A percentile compares a stretch with the other conserved stretches of the same genome.
Evolutionary conservation across 305 asterid genomes (phyloP).

Genomic region (Coffea humblotiana): DNA sequence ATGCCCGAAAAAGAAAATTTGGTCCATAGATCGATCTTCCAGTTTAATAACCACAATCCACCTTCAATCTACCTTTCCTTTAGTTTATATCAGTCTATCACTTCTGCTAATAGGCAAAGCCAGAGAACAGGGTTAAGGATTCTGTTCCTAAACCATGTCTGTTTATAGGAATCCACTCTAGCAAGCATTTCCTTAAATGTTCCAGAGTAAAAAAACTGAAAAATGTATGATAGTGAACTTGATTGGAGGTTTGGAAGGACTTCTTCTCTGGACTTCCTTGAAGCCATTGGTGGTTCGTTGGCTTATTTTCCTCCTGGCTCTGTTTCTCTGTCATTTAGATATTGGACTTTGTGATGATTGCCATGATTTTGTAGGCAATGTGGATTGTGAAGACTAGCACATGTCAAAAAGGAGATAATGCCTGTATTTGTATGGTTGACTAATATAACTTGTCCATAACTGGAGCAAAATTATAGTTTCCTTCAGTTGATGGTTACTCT

Average conservation of each 20-base stretch:
- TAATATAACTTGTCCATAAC: constrained; percentile 1
- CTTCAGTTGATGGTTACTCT: not conserved
- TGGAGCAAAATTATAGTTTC: constrained; percentile 2
- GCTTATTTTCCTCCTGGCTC: not conserved
- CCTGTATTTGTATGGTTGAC: not conserved
- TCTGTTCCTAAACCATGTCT: not conserved
- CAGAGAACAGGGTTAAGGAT: not conserved
- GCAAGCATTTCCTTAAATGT: not conserved
- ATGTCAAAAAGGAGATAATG: not conserved
- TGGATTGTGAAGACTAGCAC: no score
- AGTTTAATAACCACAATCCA: not conserved
- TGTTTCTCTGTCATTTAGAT: not conserved
- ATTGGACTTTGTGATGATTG: not conserved
- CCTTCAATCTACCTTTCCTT: not conserved
- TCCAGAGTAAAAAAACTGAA: not conserved
- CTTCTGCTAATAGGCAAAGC: not conserved
- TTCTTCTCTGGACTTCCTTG: no score
- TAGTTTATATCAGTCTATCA: not conserved
- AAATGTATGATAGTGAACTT: no score
- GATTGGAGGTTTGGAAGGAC: no score
- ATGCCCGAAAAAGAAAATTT: not conserved
- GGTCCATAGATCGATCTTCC: not conserved
- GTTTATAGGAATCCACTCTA: not conserved
- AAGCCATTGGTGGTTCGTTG: no score
- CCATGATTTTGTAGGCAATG: not conserved